phyloP scores from a whole-genome alignment of 2,329 filamentous ascomycete species.

The Didymella keratinophila region DNA sequence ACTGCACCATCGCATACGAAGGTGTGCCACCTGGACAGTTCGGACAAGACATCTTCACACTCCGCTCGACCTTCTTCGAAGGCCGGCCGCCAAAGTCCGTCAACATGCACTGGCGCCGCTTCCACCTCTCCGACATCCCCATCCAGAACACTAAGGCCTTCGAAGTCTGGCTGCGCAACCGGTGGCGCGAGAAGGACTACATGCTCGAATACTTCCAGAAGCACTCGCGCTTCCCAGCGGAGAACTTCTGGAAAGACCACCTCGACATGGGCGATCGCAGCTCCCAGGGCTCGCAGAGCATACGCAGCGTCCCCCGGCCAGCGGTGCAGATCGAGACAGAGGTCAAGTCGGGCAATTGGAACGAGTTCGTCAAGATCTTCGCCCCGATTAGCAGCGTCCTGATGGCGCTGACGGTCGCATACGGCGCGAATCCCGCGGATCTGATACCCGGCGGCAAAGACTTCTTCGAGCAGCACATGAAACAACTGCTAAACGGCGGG shows the following conservation, averaged over 20 bases:
- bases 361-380: conserved; percentile 61
- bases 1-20: conserved; percentile 95
- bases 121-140: conserved; percentile 80
- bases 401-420: conserved; percentile 57
- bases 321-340: conserved; percentile 58
- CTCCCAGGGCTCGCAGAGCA: conserved; percentile 45
- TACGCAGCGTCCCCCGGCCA: conserved; percentile 42
- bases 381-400: conserved; percentile 60
- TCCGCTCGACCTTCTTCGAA: conserved; percentile 86
- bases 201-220: conserved; percentile 80
- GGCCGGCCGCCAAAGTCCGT: conserved; percentile 91
- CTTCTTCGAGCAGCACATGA: conserved; percentile 49
- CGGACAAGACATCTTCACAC: conserved; percentile 89
- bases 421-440: conserved; percentile 50
- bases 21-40: conserved; percentile 77
- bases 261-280: conserved; percentile 49
- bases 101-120: conserved; percentile 95
- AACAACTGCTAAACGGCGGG: conserved; percentile 38
- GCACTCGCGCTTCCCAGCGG: conserved; percentile 81
- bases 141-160: conserved; percentile 77
- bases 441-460: conserved; percentile 47
- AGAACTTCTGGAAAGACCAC: conserved; percentile 58
- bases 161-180: conserved; percentile 81
- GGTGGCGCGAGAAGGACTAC: conserved; percentile 92
- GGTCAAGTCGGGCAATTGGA: conserved; percentile 59